phyloP scores from a whole-genome alignment of 1,284 basidiomycete species.

The Pulchroboletus neoregius region DNA sequence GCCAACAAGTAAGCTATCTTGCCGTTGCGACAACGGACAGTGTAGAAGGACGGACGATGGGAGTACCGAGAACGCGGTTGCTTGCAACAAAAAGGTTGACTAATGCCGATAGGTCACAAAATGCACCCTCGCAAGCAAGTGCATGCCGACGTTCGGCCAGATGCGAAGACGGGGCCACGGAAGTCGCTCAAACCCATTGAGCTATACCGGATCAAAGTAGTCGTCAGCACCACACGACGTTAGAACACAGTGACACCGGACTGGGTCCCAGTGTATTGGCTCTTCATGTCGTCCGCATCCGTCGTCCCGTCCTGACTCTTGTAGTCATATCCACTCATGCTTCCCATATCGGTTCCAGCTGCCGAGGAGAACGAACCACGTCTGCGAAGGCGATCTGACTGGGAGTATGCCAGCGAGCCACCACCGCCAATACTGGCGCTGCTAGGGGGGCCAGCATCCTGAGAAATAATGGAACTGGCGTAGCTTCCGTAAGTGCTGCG shows the following conservation, averaged over 20 bases:
- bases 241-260: constrained; percentile 80
- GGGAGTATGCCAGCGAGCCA: constrained; percentile 68
- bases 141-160: constrained; percentile 14
- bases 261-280: constrained; percentile 78
- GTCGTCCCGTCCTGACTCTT: constrained; percentile 79
- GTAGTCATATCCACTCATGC: constrained; percentile 76
- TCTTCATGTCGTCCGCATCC: constrained; percentile 79
- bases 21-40: constrained; percentile 3
- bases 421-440: constrained; percentile 44
- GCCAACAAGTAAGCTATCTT: constrained; percentile 6
- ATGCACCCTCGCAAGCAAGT: constrained; percentile 9
- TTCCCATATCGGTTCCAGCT: constrained; percentile 71
- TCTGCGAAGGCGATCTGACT: constrained; percentile 67
- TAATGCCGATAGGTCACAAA: constrained; percentile 5
- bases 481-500: constrained; percentile 80
- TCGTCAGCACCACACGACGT: constrained; percentile 10
- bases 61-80: constrained; percentile 13
- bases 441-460: constrained; percentile 68
- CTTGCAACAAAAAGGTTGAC: constrained; percentile 17
- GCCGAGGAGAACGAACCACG: constrained; percentile 73
- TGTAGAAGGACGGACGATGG: constrained; percentile 1
- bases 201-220: constrained; percentile 8
- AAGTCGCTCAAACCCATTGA: constrained; percentile 16
- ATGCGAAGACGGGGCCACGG: constrained; percentile 2
- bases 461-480: constrained; percentile 87